Evolutionary conservation across 2,329 filamentous ascomycete species (phyloP), one percentile per base, ranked within the genome.

Genomic region (Mariannaea elegans): DNA sequence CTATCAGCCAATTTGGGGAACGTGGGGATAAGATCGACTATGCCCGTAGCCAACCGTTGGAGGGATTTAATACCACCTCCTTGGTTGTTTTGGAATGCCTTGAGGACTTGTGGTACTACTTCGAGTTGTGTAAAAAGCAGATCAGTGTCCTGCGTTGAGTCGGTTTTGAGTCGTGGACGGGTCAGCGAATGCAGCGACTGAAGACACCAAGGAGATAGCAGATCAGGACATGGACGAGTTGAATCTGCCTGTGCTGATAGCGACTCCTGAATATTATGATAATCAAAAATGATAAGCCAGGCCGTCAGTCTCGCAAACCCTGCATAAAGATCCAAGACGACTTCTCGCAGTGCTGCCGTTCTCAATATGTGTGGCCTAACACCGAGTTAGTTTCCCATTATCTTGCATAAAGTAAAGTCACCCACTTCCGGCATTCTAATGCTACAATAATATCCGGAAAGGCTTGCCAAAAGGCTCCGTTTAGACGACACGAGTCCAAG

Each of bases 271-370:
- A 73, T 24, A 8, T 52, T 62, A 10, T 60, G 42, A 36, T 59
- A 56, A 66, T 89, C 87, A 61, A 86, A 72, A 13, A 75, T 70
- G 51, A 87, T 73, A 59, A 88, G 83, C 60, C 79, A 80, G 12
- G 81, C 83, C 1, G 84, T 76, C 42, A 89, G 70, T 56, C 73
- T 78, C n/a, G 83, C 78, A 62, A 82, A 83, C 2, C 69, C 69
- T 9, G 64, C 61, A 62, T 78, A 82, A 39, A 84, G 75, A 1
- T 64, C 62, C 48, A 70, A 49, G n/a, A 67, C 59, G 7, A 75
- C 64, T 2, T 74, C 66, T 6, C 73, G 73, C 7, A 80, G 67
- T 50, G 64, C 69, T 12, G 63, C 58, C 5, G 63, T 61, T 36
- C 64, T 70, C 12, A 59, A 56, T 10, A 70, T 53, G 13, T 71